Evolutionary conservation across 2,329 filamentous ascomycete genomes (phyloP).

Genomic region (Rutstroemia sp.): DNA sequence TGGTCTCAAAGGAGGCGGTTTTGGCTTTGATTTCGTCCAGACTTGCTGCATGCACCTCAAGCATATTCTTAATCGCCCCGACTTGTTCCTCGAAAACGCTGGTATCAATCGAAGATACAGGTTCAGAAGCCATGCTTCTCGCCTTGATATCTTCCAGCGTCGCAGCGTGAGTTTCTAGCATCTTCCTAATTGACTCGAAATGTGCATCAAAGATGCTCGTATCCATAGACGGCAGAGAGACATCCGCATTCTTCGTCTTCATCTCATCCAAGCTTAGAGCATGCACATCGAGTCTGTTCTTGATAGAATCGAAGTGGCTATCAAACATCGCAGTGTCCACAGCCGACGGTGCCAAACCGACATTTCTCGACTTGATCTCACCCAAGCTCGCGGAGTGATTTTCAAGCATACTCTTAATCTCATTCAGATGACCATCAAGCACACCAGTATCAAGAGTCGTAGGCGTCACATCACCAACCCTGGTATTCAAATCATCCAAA

Average conservation of each 20-base stretch:
- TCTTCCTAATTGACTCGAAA: slow-evolving; percentile 10
- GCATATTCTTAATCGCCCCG: slow-evolving; percentile 4
- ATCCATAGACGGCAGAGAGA: slow-evolving; percentile 5
- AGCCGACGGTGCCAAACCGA: not conserved
- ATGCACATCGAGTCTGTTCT: slow-evolving; percentile 14
- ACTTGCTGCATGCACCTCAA: slow-evolving; percentile 11
- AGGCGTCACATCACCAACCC: not conserved
- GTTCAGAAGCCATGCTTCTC: not conserved
- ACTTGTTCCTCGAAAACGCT: slow-evolving; percentile 7
- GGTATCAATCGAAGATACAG: not conserved
- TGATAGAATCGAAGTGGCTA: not conserved
- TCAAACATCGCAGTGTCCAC: not conserved
- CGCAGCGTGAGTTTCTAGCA: slow-evolving; percentile 2
- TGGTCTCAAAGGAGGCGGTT: not conserved
- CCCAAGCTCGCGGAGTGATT: slow-evolving; percentile 1
- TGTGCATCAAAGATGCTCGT: slow-evolving; percentile 15
- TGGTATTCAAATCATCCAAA: not conserved
- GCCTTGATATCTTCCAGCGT: slow-evolving; percentile 13
- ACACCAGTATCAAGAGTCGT: slow-evolving; percentile 8
- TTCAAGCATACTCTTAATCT: slow-evolving; percentile 2
- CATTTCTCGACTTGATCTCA: slow-evolving; percentile 8
- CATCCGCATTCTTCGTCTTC: slow-evolving; percentile 8
- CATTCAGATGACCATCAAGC: slow-evolving; percentile 16
- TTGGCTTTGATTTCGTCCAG: slow-evolving; percentile 17
- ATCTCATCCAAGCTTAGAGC: slow-evolving; percentile 15